phyloP scores from a whole-genome alignment of 495 filamentous ascomycete genomes.

The Lasiosphaeris hirsuta region DNA sequence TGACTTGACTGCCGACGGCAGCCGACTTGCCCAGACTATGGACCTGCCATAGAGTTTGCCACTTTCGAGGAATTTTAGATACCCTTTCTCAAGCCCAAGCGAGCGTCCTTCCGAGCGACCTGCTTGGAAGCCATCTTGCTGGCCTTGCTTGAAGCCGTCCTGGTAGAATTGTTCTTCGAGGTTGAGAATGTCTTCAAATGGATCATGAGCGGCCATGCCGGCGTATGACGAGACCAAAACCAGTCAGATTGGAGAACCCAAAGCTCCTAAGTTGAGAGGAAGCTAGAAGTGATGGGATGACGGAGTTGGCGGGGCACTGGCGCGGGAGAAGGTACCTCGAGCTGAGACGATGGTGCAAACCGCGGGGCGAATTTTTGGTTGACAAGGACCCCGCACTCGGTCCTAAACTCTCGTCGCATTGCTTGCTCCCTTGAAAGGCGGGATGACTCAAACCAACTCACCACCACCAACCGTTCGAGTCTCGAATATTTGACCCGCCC shows the following conservation, averaged over 20 bases:
- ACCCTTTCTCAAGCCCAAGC: conserved; percentile 89
- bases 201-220: conserved; percentile 37
- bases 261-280: not conserved
- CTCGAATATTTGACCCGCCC: not conserved
- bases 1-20: conserved; percentile 14
- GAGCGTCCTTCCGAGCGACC: conserved; percentile 84
- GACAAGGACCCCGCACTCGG: conserved; percentile 8
- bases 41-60: conserved; percentile 80
- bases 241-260: not conserved
- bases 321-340: not conserved
- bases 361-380: conserved; percentile 17
- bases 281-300: not conserved
- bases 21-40: conserved; percentile 66
- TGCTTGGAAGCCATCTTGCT: conserved; percentile 70
- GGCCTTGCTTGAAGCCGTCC: conserved; percentile 74
- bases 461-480: not conserved
- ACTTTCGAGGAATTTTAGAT: conserved; percentile 80
- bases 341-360: conserved; percentile 5
- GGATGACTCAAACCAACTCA: conserved; percentile 11
- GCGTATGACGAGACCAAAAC: not conserved
- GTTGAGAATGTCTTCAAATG: conserved; percentile 68
- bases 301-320: conserved; percentile 5
- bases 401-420: conserved; percentile 3
- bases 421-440: not conserved
- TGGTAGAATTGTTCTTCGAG: conserved; percentile 84